Evolutionary conservation across 495 filamentous ascomycete species (phyloP).

Genomic region (Extremus antarcticus): DNA sequence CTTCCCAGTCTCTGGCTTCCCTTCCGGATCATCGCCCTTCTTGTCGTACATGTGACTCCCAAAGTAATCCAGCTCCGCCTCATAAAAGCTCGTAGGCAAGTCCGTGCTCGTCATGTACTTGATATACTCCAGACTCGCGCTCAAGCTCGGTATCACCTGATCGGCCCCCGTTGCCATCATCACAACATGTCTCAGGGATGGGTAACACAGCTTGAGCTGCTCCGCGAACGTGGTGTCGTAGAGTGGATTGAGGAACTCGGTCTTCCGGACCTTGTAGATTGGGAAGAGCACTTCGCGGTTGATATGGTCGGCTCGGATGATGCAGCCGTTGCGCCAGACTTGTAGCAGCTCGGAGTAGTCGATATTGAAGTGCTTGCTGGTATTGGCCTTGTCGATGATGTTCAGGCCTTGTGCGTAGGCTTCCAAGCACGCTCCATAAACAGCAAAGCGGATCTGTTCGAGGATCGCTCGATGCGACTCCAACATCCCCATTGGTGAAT

Average conservation of each 20-base stretch:
- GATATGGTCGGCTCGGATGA: constrained; percentile 61
- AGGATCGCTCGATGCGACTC: constrained; percentile 42
- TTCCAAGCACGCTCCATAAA: constrained; percentile 52
- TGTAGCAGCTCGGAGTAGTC: constrained; percentile 48
- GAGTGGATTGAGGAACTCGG: constrained; percentile 32
- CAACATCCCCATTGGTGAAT: no score
- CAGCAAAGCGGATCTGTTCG: constrained; percentile 48
- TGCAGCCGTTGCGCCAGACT: constrained; percentile 65
- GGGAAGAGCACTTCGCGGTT: constrained; percentile 38
- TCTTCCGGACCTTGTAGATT: constrained; percentile 25
- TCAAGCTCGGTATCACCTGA: constrained; percentile 52
- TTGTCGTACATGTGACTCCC: constrained; percentile 57
- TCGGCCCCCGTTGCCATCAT: constrained; percentile 48
- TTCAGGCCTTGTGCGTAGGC: constrained; percentile 59
- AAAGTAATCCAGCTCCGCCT: constrained; percentile 68
- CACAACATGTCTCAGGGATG: constrained; percentile 46
- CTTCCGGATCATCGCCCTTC: constrained; percentile 36
- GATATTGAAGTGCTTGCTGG: constrained; percentile 53
- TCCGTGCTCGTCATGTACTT: constrained; percentile 49
- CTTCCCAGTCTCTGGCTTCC: constrained; percentile 39
- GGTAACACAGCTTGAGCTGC: constrained; percentile 38
- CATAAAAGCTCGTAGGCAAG: constrained; percentile 55
- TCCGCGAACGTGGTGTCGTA: constrained; percentile 39
- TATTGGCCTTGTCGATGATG: constrained; percentile 50
- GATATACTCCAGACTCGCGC: constrained; percentile 56